Percentiles rank a stretch among this genome's conserved stretches.
These are phyloP conservation scores for Rhizopogon rudus DNA, from an alignment of 768 basidiomycete genomes.

Conservation along the genomic window DNA sequence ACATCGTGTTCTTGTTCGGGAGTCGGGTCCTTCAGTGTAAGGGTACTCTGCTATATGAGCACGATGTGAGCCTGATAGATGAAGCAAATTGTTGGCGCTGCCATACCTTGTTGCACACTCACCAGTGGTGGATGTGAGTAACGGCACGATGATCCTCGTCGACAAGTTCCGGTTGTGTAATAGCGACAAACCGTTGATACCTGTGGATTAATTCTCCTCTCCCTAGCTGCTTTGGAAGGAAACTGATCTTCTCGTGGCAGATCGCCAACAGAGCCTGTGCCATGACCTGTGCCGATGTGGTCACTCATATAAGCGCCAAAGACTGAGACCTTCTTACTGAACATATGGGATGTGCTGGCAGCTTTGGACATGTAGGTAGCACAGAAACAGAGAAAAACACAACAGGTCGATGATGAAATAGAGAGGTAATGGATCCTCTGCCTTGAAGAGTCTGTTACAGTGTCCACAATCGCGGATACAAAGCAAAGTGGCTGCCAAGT, in stretches of 20 bases:
- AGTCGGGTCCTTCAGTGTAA: background rate
- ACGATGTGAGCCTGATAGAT: background rate
- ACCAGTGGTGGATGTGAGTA: conserved; percentile 15
- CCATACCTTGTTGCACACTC: background rate
- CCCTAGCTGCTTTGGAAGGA: background rate
- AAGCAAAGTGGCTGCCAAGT: conserved; percentile 2
- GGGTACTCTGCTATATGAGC: background rate
- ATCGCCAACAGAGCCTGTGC: background rate
- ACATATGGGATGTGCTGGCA: background rate
- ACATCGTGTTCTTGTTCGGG: background rate
- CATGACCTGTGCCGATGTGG: background rate
- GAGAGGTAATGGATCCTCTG: background rate
- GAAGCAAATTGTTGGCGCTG: background rate
- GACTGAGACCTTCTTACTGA: background rate
- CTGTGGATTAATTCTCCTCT: background rate
- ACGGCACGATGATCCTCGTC: conserved; percentile 21
- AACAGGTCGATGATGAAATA: no score
- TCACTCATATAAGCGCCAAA: background rate
- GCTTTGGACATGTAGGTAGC: background rate
- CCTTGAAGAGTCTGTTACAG: no score
- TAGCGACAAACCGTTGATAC: conserved; percentile 16
- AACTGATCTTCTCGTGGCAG: background rate
- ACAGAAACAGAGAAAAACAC: background rate
- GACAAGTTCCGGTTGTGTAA: conserved; percentile 20
- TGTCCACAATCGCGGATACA: background rate